Base-by-base conservation (phyloP, 2,329 filamentous ascomycete genomes). In the Hypomyces perniciosus region DNA sequence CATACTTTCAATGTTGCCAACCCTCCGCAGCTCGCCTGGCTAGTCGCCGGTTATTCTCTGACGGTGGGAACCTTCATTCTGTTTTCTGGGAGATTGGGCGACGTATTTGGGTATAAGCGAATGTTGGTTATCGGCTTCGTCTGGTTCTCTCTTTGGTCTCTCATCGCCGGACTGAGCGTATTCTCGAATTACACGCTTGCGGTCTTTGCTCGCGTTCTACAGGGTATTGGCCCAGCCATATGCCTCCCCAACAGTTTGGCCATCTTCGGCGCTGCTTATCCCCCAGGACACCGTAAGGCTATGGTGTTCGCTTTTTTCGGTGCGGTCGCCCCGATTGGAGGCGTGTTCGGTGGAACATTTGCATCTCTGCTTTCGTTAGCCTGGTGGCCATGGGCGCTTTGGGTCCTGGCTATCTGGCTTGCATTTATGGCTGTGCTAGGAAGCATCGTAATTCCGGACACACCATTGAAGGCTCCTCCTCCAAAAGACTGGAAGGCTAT, bases 241-340 rank as follows among this genome's bases (percentile, higher is more conserved):
- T 67, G 76, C 8, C 68, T 87, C 27, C 84, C 85, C 1, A 88
- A 85, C 54, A 81, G 73, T 0, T 65, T 87, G 26, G 83, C 82
- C 2, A 71, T 88, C 9, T 64, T 87, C 0, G 83, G 81, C 2
- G 69, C 70, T 0, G 73, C 76, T 0, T 86, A 84, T 56, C 66
- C 71, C 0, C 78, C 78, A 0, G 82, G 83, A 0, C 68, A 65
- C 47, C 72, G 75, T 52, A 85, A 85, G 62, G 74, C 79, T 44
- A 78, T 85, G 67, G 73, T 79, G 0, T 84, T 88, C 54, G 68
- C 69, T 3, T 62, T 77, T 3, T 76, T 78, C 48, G 72, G 72
- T 0, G 70, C 71, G 0, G 71, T 72, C 20, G 72, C 74, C 0
- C 76, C 76, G 1, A 61, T 72, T 9, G 77, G 77, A 0, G 72